A percentile compares a stretch with the other conserved stretches of the same genome.
Conservation (phyloP, 140 eudicot species). For the Ambrosia hybrid region DNA sequence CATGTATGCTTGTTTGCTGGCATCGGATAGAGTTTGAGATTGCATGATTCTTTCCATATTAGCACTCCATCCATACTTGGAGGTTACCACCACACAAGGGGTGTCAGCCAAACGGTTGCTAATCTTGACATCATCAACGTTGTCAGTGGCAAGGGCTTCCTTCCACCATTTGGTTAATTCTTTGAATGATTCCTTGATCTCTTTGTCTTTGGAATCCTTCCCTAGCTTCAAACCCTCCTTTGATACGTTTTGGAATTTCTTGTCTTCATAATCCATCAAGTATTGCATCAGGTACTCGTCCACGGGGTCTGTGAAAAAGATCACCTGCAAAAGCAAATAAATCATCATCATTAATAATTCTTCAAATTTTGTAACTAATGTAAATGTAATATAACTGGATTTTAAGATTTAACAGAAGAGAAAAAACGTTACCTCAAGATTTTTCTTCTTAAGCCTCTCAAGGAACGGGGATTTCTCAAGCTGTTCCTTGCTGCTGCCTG, state of each 20-base stretch:
- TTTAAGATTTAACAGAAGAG: background rate
- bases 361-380: background rate
- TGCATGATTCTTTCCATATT: slow-evolving; percentile 98
- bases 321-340: slow-evolving; percentile 33
- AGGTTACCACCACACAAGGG: slow-evolving; percentile 96
- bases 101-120: slow-evolving; percentile 98
- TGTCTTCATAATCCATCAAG: slow-evolving; percentile 95
- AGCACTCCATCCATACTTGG: slow-evolving; percentile 95
- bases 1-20: slow-evolving; percentile 96
- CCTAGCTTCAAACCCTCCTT: slow-evolving; percentile 94
- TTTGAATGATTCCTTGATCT: slow-evolving; percentile 87
- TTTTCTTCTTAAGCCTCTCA: slow-evolving; percentile 79
- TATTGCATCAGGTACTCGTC: slow-evolving; percentile 98
- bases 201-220: slow-evolving; percentile 82
- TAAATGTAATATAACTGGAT: background rate
- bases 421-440: slow-evolving; percentile 39
- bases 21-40: slow-evolving; percentile 87
- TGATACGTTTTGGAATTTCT: slow-evolving; percentile 93
- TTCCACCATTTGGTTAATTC: slow-evolving; percentile 98
- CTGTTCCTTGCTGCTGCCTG: slow-evolving; percentile 92
- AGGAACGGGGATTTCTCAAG: slow-evolving; percentile 96
- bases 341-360: background rate
- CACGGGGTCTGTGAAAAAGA: slow-evolving; percentile 88
- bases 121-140: slow-evolving; percentile 90
- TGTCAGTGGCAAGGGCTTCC: slow-evolving; percentile 71